A percentile compares a stretch with the other conserved stretches of the same genome.
These are phyloP conservation scores for Fusarium nodosum DNA, from an alignment of 2,329 filamentous ascomycete species.

Conservation along the genomic window DNA sequence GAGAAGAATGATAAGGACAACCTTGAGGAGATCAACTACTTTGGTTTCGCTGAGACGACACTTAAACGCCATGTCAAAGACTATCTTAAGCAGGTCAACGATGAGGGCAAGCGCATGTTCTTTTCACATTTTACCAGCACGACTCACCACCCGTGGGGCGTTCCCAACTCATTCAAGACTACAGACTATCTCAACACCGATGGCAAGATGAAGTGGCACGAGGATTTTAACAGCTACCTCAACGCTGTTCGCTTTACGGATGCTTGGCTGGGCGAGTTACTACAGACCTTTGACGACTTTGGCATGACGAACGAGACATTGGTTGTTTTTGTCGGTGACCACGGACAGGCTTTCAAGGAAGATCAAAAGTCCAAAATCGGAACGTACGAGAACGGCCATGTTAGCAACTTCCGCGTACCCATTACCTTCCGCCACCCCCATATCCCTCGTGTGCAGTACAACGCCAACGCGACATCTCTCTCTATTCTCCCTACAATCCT, in stretches of 20 bases:
- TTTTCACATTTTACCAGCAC: constrained; percentile 56
- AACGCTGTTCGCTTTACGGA: constrained; percentile 54
- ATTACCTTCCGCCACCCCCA: constrained; percentile 53
- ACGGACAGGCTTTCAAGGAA: constrained; percentile 55
- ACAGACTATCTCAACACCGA: constrained; percentile 36
- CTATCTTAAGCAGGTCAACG: constrained; percentile 49
- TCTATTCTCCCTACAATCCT: constrained; percentile 56
- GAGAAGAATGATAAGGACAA: constrained; percentile 34
- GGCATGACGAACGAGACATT: constrained; percentile 54
- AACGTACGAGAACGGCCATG: constrained; percentile 54
- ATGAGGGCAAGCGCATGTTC: constrained; percentile 54
- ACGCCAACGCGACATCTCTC: constrained; percentile 52
- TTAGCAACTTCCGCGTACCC: constrained; percentile 54
- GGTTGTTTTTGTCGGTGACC: constrained; percentile 54
- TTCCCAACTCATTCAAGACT: constrained; percentile 40
- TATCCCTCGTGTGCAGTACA: constrained; percentile 51
- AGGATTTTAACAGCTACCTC: constrained; percentile 54
- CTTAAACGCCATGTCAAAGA: constrained; percentile 52
- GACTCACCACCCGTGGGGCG: constrained; percentile 53
- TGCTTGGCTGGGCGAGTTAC: constrained; percentile 51
- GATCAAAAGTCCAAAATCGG: constrained; percentile 49
- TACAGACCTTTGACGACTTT: constrained; percentile 52
- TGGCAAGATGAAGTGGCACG: constrained; percentile 48
- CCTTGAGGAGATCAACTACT: constrained; percentile 52
- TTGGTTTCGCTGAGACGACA: constrained; percentile 53